A percentile compares a stretch with the other conserved stretches of the same genome.
phyloP scores from a whole-genome alignment of 1,284 basidiomycete species.

The Ganoderma meredithae region DNA sequence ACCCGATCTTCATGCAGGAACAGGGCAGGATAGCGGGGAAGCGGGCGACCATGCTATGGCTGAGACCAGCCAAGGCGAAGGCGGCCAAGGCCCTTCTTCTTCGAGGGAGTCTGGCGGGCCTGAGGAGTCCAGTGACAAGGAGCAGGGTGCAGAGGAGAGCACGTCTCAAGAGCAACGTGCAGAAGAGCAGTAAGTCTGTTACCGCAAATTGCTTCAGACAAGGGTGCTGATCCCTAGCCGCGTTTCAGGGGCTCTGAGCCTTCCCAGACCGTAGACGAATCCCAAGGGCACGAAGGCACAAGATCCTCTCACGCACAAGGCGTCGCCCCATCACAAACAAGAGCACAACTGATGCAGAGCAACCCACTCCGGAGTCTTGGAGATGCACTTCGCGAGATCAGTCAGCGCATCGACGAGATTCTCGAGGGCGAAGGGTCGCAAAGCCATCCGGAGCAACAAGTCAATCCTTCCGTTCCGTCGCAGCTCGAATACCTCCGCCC shows the following conservation, averaged over 20 bases:
- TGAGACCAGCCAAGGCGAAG: conserved; percentile 29
- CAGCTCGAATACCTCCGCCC: conserved; percentile 88
- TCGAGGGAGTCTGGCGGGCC: conserved; percentile 14
- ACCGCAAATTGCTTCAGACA: background rate
- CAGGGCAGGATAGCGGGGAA: conserved; percentile 31
- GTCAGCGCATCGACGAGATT: conserved; percentile 87
- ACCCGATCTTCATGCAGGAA: conserved; percentile 48
- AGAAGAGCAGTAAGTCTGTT: conserved; percentile 24
- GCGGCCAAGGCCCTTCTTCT: conserved; percentile 22
- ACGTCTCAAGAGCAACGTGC: conserved; percentile 17
- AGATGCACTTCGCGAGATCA: conserved; percentile 87
- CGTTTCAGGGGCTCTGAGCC: conserved; percentile 19
- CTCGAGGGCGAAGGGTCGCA: conserved; percentile 54
- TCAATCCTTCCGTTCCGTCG: conserved; percentile 49
- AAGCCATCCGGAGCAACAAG: conserved; percentile 40
- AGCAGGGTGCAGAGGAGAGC: conserved; percentile 12
- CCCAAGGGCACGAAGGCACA: conserved; percentile 42
- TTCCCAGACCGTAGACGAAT: conserved; percentile 29
- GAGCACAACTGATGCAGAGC: conserved; percentile 45
- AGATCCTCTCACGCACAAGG: conserved; percentile 54
- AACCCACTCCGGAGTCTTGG: conserved; percentile 87
- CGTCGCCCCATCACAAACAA: conserved; percentile 47
- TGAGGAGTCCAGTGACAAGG: conserved; percentile 20
- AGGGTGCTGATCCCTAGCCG: background rate
- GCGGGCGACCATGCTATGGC: conserved; percentile 27